phyloP scores from a whole-genome alignment of 2,329 filamentous ascomycete genomes.

The Aaosphaeria pasadenensis region DNA sequence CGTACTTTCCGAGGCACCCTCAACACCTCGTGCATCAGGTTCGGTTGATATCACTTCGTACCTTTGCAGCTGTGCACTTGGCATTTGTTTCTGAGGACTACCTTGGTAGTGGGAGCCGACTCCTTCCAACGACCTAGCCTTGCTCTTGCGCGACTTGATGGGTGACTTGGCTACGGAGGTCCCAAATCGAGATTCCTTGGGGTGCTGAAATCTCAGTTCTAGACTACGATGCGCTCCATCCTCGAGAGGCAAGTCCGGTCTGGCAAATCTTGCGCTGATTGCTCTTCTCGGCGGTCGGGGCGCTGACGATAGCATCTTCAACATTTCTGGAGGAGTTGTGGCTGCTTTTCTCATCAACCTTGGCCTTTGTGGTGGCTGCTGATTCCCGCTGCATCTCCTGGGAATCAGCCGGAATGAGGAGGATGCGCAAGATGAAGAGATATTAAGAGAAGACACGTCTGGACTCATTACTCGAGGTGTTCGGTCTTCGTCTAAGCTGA shows the following conservation, averaged over 20 bases:
- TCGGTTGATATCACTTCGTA: neutral
- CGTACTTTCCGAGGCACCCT: conserved; percentile 10
- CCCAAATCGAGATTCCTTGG: conserved; percentile 3
- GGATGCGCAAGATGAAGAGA: too few species aligned
- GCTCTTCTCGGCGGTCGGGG: conserved; percentile 23
- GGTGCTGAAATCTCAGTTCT: conserved; percentile 4
- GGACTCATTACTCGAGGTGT: neutral
- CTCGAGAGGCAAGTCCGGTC: conserved; percentile 2
- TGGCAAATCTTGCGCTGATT: conserved; percentile 18
- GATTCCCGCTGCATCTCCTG: too few species aligned
- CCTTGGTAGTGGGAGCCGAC: conserved; percentile 8
- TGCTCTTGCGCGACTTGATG: conserved; percentile 10
- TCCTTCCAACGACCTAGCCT: conserved; percentile 7
- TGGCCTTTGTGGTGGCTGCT: conserved; percentile 2
- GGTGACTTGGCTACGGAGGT: conserved; percentile 3
- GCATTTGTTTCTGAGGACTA: conserved; percentile 9
- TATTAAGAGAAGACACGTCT: too few species aligned
- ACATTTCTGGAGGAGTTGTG: conserved; percentile 17
- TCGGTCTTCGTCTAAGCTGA: conserved; percentile 10
- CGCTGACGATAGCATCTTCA: neutral
- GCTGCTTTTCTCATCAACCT: conserved; percentile 14
- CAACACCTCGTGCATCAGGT: neutral
- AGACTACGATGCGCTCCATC: conserved; percentile 3
- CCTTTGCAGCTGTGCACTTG: neutral
- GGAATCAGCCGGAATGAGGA: too few species aligned